phyloP scores from a whole-genome alignment of 768 basidiomycete genomes.

The Phaffia tasmanica region DNA sequence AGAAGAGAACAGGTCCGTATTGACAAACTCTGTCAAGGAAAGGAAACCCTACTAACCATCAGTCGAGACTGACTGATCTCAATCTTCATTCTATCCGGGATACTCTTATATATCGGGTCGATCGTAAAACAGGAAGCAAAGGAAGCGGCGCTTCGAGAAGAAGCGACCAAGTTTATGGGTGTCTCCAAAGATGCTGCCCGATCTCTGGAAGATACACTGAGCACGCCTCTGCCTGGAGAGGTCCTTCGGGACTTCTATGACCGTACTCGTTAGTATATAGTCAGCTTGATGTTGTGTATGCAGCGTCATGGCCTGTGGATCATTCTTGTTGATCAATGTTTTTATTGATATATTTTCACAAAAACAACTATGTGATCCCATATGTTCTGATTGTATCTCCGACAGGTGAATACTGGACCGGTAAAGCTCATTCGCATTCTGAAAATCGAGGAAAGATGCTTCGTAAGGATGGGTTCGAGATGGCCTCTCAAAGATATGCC shows the following conservation, averaged over 20 bases:
- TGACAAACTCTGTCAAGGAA: slow-evolving; percentile 9
- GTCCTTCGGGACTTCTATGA: slow-evolving; percentile 72
- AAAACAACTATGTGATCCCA: no score
- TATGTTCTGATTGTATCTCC: no score
- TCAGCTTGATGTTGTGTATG: no score
- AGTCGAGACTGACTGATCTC: neutral
- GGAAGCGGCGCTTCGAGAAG: slow-evolving; percentile 41
- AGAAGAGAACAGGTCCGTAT: slow-evolving; percentile 2
- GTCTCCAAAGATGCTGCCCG: slow-evolving; percentile 44
- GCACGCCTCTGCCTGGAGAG: slow-evolving; percentile 75
- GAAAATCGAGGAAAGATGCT: slow-evolving; percentile 67
- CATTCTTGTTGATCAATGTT: no score
- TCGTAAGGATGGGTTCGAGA: slow-evolving; percentile 61
- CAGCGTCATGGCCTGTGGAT: no score
- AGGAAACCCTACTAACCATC: neutral
- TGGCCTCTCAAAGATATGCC: slow-evolving; percentile 59
- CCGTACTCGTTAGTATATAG: slow-evolving; percentile 57
- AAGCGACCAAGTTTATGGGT: slow-evolving; percentile 52
- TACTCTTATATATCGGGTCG: no score
- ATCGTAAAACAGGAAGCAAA: neutral
- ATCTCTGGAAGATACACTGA: slow-evolving; percentile 58
- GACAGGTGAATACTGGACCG: slow-evolving; percentile 69
- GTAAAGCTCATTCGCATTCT: slow-evolving; percentile 48
- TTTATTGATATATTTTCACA: neutral
- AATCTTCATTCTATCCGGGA: neutral